Percentiles rank a stretch among this genome's conserved stretches.
phyloP scores from a whole-genome alignment of 495 filamentous ascomycete species.

The Hypoxylon subgilvum region DNA sequence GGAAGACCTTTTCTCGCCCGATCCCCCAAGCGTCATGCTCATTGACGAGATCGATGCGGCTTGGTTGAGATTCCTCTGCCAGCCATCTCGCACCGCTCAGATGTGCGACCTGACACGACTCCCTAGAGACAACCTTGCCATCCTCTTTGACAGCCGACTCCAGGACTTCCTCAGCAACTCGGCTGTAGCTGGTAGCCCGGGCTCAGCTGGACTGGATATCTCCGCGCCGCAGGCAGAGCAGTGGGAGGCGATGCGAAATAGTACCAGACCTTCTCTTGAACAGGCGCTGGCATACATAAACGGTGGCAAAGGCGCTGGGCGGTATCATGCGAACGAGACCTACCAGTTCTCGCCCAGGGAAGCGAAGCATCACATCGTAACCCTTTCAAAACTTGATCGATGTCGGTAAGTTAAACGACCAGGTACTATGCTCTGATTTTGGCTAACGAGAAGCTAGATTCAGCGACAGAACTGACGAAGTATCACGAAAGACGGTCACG shows the following conservation, averaged over 20 bases:
- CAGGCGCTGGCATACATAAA: slow-evolving; percentile 38
- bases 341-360: slow-evolving; percentile 34
- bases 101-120: slow-evolving; percentile 27
- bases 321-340: slow-evolving; percentile 30
- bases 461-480: slow-evolving; percentile 16
- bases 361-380: slow-evolving; percentile 6
- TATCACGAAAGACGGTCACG: neutral
- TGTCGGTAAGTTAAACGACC: slow-evolving; percentile 30
- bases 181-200: slow-evolving; percentile 3
- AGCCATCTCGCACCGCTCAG: slow-evolving; percentile 24
- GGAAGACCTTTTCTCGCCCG: neutral
- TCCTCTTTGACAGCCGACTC: slow-evolving; percentile 36
- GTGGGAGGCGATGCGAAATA: neutral
- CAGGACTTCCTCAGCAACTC: slow-evolving; percentile 31
- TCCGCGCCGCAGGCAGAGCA: neutral
- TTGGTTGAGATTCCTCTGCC: slow-evolving; percentile 39
- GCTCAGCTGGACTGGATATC: slow-evolving; percentile 7
- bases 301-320: slow-evolving; percentile 10
- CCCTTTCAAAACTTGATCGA: slow-evolving; percentile 9
- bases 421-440: neutral
- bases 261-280: slow-evolving; percentile 2
- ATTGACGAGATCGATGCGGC: slow-evolving; percentile 35
- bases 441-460: slow-evolving; percentile 25
- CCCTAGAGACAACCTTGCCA: slow-evolving; percentile 25
- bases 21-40: neutral